Evolutionary conservation across 257 asterid species (phyloP).

Genomic region (Penstemon davidsonii): DNA sequence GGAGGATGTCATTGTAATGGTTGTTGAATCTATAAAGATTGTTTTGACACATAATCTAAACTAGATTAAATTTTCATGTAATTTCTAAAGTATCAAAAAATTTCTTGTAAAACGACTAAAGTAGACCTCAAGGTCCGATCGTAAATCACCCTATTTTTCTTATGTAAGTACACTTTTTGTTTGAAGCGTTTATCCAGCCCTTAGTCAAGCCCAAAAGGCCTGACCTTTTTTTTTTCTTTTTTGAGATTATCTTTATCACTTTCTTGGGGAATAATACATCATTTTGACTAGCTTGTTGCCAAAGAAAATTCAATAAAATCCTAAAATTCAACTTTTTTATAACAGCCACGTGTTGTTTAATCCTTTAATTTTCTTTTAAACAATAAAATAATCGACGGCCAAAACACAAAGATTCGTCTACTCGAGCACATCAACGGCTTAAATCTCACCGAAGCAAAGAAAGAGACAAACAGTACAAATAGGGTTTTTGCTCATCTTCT

Average conservation of each 20-base stretch:
- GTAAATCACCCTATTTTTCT: too few relatives aligned
- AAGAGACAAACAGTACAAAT: background rate
- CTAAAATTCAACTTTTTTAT: background rate
- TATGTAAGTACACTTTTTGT: too few relatives aligned
- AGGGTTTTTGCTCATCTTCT: background rate
- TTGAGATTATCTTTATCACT: background rate
- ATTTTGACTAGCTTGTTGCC: background rate
- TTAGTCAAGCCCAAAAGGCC: too few relatives aligned
- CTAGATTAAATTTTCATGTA: too few relatives aligned
- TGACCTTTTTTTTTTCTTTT: too few relatives aligned
- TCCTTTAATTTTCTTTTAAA: background rate
- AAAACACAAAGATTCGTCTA: constrained; percentile 1
- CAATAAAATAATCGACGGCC: constrained; percentile 20
- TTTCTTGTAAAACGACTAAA: too few relatives aligned
- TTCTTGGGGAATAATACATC: constrained; percentile 25
- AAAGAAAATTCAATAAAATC: background rate
- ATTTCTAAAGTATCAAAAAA: too few relatives aligned
- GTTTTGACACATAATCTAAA: too few relatives aligned
- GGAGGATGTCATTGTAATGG: too few relatives aligned
- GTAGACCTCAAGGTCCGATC: too few relatives aligned
- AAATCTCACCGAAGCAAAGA: background rate
- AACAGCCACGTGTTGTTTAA: constrained; percentile 20
- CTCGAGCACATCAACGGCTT: constrained; percentile 31
- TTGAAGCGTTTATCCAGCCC: too few relatives aligned
- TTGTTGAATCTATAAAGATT: too few relatives aligned